Evolutionary conservation across 2,329 filamentous ascomycete species (phyloP), one percentile per base, ranked within the genome.

Genomic region (Paracorniculantispora psalliotae): DNA sequence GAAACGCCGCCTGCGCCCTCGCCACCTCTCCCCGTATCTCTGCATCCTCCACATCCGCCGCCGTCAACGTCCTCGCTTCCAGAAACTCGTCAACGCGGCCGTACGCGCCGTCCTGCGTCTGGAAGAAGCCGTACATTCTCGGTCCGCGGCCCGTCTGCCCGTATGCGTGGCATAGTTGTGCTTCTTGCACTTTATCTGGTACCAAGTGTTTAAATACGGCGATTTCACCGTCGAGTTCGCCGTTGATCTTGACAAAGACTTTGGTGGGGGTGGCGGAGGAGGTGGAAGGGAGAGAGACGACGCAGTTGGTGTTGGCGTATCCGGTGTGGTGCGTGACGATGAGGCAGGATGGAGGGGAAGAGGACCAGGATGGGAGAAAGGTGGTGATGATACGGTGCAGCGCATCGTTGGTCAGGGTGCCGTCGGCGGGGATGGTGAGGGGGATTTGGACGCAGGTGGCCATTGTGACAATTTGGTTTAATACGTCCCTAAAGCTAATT

Each of bases 41-140:
- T 15, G 25, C 44, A 21, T 61, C 51, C 52, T 63, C 62, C 17
- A 61, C 61, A 41, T 62, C 62, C 12, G 41, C 46, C 3, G 62
- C 55, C 50, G 57, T 51, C 58, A 63, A n/a, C 35, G 19, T 57
- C 2, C 62, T 49, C 39, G 57, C 60, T 17, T 62, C 60, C 1
- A 63, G 28, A 30, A 63, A 59, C 47, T 63, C 57, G 30, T 63
- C 62, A 21, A 63, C 46, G 17, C 62, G 46, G 10, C 60, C 62
- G 9, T 57, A 37, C 4, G 46, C 60, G 21, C 62, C 62, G 37
- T 62, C 60, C n/a, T 26, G 25, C 4, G 62, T 61, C 60, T 63
- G 23, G 47, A 63, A 63, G 53, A 62, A 59, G 13, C 62, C 62
- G 47, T 60, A 54, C 21, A 61, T 39, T 26, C 43, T 33, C 30